These are phyloP conservation scores for Tilletia indica DNA, from an alignment of 1,284 basidiomycete genomes.

Conservation along the genomic window DNA sequence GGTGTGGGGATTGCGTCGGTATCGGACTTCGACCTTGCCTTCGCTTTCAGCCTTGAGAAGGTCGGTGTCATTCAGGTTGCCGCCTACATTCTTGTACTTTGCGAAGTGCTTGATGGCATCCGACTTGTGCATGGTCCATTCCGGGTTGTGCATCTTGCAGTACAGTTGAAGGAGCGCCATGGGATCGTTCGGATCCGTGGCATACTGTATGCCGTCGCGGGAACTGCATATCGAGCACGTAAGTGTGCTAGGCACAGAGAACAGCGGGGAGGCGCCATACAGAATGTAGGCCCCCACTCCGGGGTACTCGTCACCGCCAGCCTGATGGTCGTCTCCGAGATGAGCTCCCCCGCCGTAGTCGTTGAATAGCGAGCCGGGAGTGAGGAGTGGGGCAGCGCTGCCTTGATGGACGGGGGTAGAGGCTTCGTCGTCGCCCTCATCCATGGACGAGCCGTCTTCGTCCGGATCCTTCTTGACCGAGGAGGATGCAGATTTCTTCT, in stretches of 20 bases:
- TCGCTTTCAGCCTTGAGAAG: background rate
- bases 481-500: background rate
- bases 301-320: background rate
- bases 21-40: background rate
- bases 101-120: background rate
- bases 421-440: background rate
- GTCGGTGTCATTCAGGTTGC: background rate
- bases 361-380: too few relatives aligned
- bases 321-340: too few relatives aligned
- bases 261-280: background rate
- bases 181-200: background rate
- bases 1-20: conserved; percentile 2
- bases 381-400: too few relatives aligned
- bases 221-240: background rate
- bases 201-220: background rate
- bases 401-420: too few relatives aligned
- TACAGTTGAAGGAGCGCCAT: background rate
- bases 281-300: background rate
- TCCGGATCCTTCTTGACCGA: background rate
- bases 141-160: background rate
- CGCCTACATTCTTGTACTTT: background rate
- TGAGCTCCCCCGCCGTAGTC: too few relatives aligned
- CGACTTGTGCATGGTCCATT: background rate
- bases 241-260: background rate
- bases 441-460: background rate